Conservation (phyloP, 352 stramenopile genomes). For the Pythium biforme region DNA sequence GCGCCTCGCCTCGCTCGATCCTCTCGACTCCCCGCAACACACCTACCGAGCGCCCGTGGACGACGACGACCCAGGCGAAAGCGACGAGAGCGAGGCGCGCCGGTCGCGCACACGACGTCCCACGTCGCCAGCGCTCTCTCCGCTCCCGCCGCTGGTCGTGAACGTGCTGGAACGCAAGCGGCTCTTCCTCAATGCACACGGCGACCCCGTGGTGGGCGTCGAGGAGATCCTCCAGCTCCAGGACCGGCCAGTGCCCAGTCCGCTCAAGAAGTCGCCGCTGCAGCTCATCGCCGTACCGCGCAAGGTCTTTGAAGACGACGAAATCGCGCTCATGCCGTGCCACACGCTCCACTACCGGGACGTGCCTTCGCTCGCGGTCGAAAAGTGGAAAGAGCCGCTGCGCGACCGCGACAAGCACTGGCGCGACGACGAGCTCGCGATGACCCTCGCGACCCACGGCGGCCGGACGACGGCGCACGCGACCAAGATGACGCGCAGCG, state of each 20-base stretch:
- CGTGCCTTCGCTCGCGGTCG: slow-evolving; percentile 30
- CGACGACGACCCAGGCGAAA: background rate
- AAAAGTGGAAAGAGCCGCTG: slow-evolving; percentile 56
- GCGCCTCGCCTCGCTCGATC: background rate
- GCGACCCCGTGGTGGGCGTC: slow-evolving; percentile 27
- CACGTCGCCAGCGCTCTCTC: background rate
- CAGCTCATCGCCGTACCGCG: slow-evolving; percentile 47
- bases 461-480: background rate
- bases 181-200: slow-evolving; percentile 34
- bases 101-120: background rate
- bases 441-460: slow-evolving; percentile 29
- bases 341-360: slow-evolving; percentile 51
- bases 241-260: slow-evolving; percentile 25
- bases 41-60: background rate
- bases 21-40: slow-evolving; percentile 11
- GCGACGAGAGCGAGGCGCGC: background rate
- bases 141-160: slow-evolving; percentile 37
- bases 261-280: slow-evolving; percentile 30
- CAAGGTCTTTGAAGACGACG: slow-evolving; percentile 47
- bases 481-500: slow-evolving; percentile 40
- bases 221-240: slow-evolving; percentile 60
- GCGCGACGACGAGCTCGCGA: slow-evolving; percentile 46
- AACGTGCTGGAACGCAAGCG: slow-evolving; percentile 43
- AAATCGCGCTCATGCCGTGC: slow-evolving; percentile 75
- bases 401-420: slow-evolving; percentile 63